phyloP scores from a whole-genome alignment of 768 basidiomycete genomes.

The Pleurotus tuoliensis region DNA sequence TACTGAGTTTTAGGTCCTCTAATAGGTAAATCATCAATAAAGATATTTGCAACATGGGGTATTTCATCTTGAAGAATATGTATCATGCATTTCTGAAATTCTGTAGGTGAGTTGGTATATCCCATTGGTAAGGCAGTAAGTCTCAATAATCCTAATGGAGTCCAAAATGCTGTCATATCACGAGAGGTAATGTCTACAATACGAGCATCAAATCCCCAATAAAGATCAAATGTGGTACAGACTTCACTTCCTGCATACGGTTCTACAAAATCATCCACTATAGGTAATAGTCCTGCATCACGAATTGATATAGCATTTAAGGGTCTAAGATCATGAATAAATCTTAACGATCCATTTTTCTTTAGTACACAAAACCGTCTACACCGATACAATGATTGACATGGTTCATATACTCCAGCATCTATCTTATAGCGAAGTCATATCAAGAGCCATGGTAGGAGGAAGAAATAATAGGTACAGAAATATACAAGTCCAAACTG shows the following conservation, averaged over 20 bases:
- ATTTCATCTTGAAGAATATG: no score
- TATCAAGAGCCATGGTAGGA: no score
- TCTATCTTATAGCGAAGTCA: conserved; percentile 20
- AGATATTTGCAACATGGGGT: conserved; percentile 9
- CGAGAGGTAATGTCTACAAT: conserved; percentile 14
- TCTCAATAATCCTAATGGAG: conserved; percentile 27
- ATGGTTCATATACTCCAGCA: conserved; percentile 33
- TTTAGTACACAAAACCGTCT: conserved; percentile 36
- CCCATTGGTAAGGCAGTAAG: conserved; percentile 34
- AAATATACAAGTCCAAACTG: no score
- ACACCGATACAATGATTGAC: conserved; percentile 29
- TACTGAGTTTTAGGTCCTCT: conserved; percentile 17
- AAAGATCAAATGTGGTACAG: no score
- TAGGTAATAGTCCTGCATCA: conserved; percentile 30
- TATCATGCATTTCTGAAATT: conserved; percentile 30
- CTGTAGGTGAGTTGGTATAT: conserved; percentile 30
- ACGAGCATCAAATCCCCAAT: no score
- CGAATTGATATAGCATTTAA: conserved; percentile 33
- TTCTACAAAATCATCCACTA: not conserved
- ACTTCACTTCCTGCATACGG: no score
- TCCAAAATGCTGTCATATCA: conserved; percentile 36
- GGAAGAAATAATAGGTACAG: no score
- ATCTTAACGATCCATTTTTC: conserved; percentile 25
- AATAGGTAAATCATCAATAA: not conserved
- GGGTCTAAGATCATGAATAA: conserved; percentile 35